Percentiles rank a stretch among this genome's conserved stretches.
These are phyloP conservation scores for Monilinia vaccinii-corymbosi DNA, from an alignment of 2,329 filamentous ascomycete genomes.

Conservation along the genomic window DNA sequence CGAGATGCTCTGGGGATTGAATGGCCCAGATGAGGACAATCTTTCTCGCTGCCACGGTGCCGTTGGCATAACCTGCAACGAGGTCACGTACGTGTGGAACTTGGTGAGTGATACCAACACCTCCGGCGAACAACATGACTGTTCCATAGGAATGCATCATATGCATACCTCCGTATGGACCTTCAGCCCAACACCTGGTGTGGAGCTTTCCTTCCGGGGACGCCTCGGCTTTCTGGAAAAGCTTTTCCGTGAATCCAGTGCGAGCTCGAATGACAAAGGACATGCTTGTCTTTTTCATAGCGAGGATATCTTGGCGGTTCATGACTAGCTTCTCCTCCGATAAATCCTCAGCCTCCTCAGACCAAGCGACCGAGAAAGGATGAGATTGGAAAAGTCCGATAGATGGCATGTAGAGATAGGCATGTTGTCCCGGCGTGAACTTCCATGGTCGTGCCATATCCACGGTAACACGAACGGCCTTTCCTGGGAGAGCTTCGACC, in stretches of 20 bases:
- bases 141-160: slow-evolving; percentile 67
- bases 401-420: slow-evolving; percentile 68
- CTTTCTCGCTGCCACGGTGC: slow-evolving; percentile 61
- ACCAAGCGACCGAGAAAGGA: slow-evolving; percentile 73
- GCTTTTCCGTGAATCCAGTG: slow-evolving; percentile 61
- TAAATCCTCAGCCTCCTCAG: slow-evolving; percentile 50
- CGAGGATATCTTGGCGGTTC: slow-evolving; percentile 48
- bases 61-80: slow-evolving; percentile 56
- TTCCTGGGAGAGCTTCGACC: slow-evolving; percentile 67
- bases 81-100: slow-evolving; percentile 68
- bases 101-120: slow-evolving; percentile 73
- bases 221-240: slow-evolving; percentile 60
- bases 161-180: slow-evolving; percentile 68
- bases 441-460: slow-evolving; percentile 69
- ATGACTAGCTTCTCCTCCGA: slow-evolving; percentile 48
- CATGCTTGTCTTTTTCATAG: slow-evolving; percentile 54
- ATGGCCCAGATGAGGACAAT: slow-evolving; percentile 72
- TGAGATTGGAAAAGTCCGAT: slow-evolving; percentile 68
- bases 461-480: slow-evolving; percentile 64
- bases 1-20: slow-evolving; percentile 68
- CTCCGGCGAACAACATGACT: slow-evolving; percentile 69
- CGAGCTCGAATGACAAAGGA: slow-evolving; percentile 65
- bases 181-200: slow-evolving; percentile 61
- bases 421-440: slow-evolving; percentile 67
- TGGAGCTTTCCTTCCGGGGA: slow-evolving; percentile 50